These are phyloP conservation scores for Lactarius evosmus DNA, from an alignment of 768 basidiomycete genomes.

Conservation along the genomic window DNA sequence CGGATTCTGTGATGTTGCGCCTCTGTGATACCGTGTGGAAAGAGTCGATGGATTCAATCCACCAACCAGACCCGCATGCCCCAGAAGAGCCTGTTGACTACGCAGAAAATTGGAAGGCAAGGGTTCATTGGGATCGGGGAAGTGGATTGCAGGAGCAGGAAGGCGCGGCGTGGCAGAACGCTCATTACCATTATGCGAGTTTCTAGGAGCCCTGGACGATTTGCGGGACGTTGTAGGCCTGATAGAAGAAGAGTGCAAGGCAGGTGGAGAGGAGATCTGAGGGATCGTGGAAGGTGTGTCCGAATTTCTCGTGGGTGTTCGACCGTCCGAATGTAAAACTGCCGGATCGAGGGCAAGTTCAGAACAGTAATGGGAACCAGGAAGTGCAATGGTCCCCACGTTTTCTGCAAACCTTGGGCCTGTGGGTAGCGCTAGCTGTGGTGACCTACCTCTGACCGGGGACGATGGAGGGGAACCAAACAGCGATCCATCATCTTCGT, in stretches of 20 bases:
- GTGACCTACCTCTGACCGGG: constrained; percentile 50
- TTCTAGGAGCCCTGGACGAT: constrained; percentile 27
- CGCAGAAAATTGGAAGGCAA: constrained; percentile 68
- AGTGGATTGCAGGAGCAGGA: constrained; percentile 51
- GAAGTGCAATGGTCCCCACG: constrained; percentile 98
- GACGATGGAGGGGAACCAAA: constrained; percentile 79
- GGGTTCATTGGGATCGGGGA: constrained; percentile 61
- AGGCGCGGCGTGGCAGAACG: constrained; percentile 45
- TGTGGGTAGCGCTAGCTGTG: constrained; percentile 60
- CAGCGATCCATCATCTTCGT: constrained; percentile 52
- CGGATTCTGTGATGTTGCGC: constrained; percentile 57
- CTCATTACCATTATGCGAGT: constrained; percentile 36
- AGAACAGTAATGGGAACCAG: constrained; percentile 88
- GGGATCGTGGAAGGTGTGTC: constrained; percentile 35
- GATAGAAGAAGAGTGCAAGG: constrained; percentile 23
- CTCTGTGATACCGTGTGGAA: constrained; percentile 42
- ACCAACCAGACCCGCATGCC: constrained; percentile 67
- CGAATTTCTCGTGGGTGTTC: constrained; percentile 33
- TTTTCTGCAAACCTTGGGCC: constrained; percentile 60
- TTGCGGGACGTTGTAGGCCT: constrained; percentile 23
- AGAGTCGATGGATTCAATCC: constrained; percentile 59
- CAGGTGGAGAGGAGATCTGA: constrained; percentile 15
- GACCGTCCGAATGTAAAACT: constrained; percentile 57
- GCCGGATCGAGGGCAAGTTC: constrained; percentile 79
- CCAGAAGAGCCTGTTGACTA: constrained; percentile 68